Base-by-base conservation (phyloP, 257 asterid genomes). In the Buddleja alternifolia region DNA sequence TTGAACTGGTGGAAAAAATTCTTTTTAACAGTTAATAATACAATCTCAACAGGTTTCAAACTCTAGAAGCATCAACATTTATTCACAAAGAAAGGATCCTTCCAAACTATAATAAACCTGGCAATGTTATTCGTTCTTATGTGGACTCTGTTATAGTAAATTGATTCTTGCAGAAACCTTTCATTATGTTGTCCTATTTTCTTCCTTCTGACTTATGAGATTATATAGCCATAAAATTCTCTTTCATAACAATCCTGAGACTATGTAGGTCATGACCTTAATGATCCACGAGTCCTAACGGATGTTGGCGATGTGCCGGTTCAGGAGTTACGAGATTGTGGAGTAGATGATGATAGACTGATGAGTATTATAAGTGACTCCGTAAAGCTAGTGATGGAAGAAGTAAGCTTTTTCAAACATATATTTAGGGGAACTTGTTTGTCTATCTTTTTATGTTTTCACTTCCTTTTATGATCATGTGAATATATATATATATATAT, bases 251-350 rank as follows among this genome's bases (percentile, higher is more conserved):
- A 66, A 40, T 69, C 9, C 63, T 60, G 73, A 21, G 10, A 5
- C 55, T 61, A 7, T 77, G 77, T 91, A 93, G 99, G 99, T 29
- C 80, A 91, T 74, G 97, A 89, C 37, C 75, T 91, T 52, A 80
- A 73, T 57, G 99, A 94, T 80, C 95, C 97, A 47, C 82, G 96
- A 25, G 60, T 94, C 84, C 81, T 94, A 72, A 87, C 93, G 0
- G 99, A 91, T 66, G 96, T 86, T 73, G 98, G 99, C 65, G 98
- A 93, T 73, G 97, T 93, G 36, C 98, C 99, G 11, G 73, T 91
- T 48, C 96, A 91, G 80, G 99, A 94, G 80, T 81, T 94, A 74
- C 84, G 97, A 61, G 97, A 94, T 63, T 81, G 96, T 77, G 98
- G 98, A 21, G 80, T 94, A 7, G 96, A 89, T 81, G 99, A 89